Percentiles rank a stretch among this genome's conserved stretches.
These are phyloP conservation scores for peach (Prunus persica) DNA, from an alignment of 306 rosid genomes.

Conservation along the genomic window Prunus_persica_NCBIv2 NC_034012.1:3288001-3288500, in stretches of 20 bases:
- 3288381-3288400: not conserved
- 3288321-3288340: too few relatives aligned
- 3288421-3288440: not conserved
- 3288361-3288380: not conserved
- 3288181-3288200: not conserved
- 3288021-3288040: not conserved
- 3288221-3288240: not conserved
- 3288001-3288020: not conserved
- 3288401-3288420: not conserved
- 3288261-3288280: too few relatives aligned
- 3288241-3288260: not conserved
- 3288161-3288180: not conserved
- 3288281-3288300: too few relatives aligned
- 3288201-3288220: not conserved
- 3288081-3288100: not conserved
- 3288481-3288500: conserved; percentile 57
- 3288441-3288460: conserved; percentile 7
- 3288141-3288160: not conserved
- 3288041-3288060: not conserved
- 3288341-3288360: not conserved
- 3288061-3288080: not conserved
- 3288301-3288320: too few relatives aligned
- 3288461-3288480: conserved; percentile 12
- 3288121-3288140: not conserved
- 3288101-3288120: not conserved